phyloP scores from a whole-genome alignment of 2,329 filamentous ascomycete species.

The Penicillium crustosum region DNA sequence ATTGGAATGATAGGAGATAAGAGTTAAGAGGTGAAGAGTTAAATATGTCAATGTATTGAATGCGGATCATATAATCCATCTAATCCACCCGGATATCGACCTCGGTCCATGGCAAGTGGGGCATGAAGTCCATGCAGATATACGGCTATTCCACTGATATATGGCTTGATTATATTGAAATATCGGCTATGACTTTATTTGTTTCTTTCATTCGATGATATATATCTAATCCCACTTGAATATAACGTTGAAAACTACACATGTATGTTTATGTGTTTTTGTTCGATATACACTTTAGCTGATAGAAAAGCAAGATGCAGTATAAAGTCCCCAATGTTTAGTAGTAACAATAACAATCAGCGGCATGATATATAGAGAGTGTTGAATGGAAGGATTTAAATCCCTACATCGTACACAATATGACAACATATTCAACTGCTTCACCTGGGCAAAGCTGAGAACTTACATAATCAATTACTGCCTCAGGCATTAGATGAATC shows the following conservation, averaged over 20 bases:
- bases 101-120: constrained; percentile 23
- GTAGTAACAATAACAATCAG: too few species aligned
- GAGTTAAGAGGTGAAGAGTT: background rate
- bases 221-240: too few species aligned
- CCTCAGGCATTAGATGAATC: constrained; percentile 15
- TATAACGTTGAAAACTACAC: background rate
- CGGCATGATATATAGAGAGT: too few species aligned
- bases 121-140: background rate
- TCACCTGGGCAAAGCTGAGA: too few species aligned
- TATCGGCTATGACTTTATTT: background rate
- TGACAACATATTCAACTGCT: background rate
- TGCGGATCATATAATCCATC: constrained; percentile 12
- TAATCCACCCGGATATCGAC: constrained; percentile 2
- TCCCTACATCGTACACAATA: too few species aligned
- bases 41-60: background rate
- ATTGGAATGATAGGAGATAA: background rate
- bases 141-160: background rate
- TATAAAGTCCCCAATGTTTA: background rate
- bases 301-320: background rate
- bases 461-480: background rate
- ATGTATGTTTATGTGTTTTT: too few species aligned
- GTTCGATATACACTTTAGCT: background rate
- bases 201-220: background rate
- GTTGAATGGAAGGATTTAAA: too few species aligned
- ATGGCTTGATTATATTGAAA: background rate